Evolutionary conservation across 257 asterid genomes (phyloP), one percentile per base, ranked within the genome.

Genomic region (Salvia hispanica): DNA sequence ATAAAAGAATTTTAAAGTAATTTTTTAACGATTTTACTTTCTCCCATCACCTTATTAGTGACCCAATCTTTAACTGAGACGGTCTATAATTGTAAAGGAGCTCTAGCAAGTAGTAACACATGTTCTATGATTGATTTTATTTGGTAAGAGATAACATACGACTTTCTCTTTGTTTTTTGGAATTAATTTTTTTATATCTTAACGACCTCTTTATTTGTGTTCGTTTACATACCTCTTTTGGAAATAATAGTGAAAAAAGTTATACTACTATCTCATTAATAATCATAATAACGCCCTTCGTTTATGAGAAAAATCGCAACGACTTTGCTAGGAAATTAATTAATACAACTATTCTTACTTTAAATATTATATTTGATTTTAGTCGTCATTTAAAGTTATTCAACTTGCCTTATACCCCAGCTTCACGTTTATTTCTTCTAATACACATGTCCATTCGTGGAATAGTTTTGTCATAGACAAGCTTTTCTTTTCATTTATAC

Each of bases 281-380:
- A 40, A 7, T 40, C 7, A 7, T 4, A 1, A 40, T 7, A 7
- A 40, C 8, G 2, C 42, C 1, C 25, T 21, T 21, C 3, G 3
- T 25, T 25, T 25, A 25, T 25, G 31, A 25, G 31, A 25, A 25
- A 25, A 25, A 25, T 25, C 31, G 31, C 68, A 63, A 45, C 44
- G 56, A 63, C 43, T 63, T 55, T 25, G 43, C 16, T 62, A 12
- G 16, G 44, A 62, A 45, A 25, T 62, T 37, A 6, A 59, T 7
- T 25, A 25, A 1, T 25, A 1, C 18, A 44, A 25, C 31, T 21
- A 44, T 61, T 18, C 9, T 4, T 44, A 45, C 18, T 44, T 54
- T 0, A 11, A 5, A 44, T 1, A 43, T 9, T 44, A 44, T 62
- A 25, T 16, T 10, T 39, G 45, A 7, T 40, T 25, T 55, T 25